Base-by-base conservation (phyloP, 2,329 filamentous ascomycete species). In the Metarhizium rileyi region DNA sequence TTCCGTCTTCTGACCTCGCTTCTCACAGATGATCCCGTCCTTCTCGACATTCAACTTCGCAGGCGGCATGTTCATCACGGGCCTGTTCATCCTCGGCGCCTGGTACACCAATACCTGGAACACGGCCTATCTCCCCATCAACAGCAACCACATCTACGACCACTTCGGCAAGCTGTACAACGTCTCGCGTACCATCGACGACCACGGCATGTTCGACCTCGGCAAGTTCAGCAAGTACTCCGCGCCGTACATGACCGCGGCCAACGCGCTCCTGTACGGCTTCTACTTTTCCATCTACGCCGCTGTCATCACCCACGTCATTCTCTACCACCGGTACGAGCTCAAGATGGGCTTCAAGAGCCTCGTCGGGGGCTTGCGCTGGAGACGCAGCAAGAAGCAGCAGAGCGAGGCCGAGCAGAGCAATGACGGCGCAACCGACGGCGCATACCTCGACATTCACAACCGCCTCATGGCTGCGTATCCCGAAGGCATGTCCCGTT, bases 401-500 rank as follows among this genome's bases (percentile, higher is more conserved):
- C n/a, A 43, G 18, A 22, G 36, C 20, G 35, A 35, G 27, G 14
- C 4, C 18, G 44, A 50, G 30, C 44, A 27, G 35, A 12, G 42
- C 46, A 48, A 52, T 8, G 47, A 58, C 0, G 35, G 44, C 20
- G 36, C 35, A 8, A 22, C 20, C 5, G 47, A 59, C 8, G 55
- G 47, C 4, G 55, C 60, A 20, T 52, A 58, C 4, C 26, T 56
- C 1, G 70, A 72, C 52, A 61, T 73, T 2, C 74, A 77, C 57
- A 70, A 69, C 50, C 65, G 70, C 2, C 64, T 76, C 20, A 77
- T 77, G 72, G 58, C 61, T 10, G 56, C 56, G 1, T 77, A 77
- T 53, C 64, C 62, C 3, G 72, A 75, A 55, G 51, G 51, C 51
- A 36, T n/a, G 20, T 22, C n/a, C 3, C 27, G n/a, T 22, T 43